Conservation (phyloP, 2,329 filamentous ascomycete species). For the Aspergillus costaricaensis region DNA sequence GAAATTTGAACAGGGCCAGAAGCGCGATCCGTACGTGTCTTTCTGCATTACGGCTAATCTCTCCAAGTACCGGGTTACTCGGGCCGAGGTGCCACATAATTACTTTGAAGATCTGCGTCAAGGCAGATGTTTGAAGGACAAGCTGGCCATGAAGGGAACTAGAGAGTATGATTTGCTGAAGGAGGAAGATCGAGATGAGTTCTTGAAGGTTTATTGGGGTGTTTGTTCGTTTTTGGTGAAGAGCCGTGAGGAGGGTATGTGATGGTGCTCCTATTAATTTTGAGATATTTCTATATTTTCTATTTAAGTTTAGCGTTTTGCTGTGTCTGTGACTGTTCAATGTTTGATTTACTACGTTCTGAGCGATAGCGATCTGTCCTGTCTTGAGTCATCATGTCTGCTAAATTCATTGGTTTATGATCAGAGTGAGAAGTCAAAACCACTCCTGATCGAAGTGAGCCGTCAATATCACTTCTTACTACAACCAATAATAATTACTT, state of each 20-base stretch:
- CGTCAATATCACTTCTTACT: too few species aligned
- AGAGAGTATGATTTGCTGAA: not conserved
- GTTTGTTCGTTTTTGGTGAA: not conserved
- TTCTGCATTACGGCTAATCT: not conserved
- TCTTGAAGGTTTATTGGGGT: not conserved
- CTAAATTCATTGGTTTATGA: too few species aligned
- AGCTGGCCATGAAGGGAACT: accelerated
- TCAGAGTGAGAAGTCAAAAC: too few species aligned
- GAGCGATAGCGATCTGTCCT: too few species aligned
- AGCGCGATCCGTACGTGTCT: not conserved
- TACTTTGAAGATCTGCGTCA: not conserved
- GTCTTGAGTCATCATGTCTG: too few species aligned
- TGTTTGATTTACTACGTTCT: too few species aligned
- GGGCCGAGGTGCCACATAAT: not conserved
- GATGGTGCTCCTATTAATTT: not conserved
- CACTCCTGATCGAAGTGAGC: too few species aligned
- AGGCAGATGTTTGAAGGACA: not conserved
- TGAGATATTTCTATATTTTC: too few species aligned
- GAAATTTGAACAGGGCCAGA: not conserved
- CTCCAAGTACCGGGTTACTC: not conserved
- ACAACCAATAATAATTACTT: too few species aligned
- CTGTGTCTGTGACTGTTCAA: too few species aligned
- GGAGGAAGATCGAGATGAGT: not conserved
- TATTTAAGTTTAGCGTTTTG: too few species aligned
- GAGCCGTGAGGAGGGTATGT: not conserved